Percentiles rank a stretch among this genome's conserved stretches.
phyloP scores from a whole-genome alignment of 2,329 filamentous ascomycete species.

The Fusarium lateritium region DNA sequence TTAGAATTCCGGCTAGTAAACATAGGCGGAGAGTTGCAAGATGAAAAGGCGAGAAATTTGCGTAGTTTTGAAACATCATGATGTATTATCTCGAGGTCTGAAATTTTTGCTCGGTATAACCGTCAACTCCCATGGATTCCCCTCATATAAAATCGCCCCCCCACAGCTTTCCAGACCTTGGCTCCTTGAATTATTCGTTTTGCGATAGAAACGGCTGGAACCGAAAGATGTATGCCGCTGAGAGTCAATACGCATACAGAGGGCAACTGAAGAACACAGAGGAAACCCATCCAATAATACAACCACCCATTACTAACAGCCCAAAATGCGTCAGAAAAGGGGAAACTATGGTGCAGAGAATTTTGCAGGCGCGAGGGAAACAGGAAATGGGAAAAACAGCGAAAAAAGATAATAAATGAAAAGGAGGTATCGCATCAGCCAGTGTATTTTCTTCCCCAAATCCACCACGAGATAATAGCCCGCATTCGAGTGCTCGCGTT shows the following conservation, averaged over 20 bases:
- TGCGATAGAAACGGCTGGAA: conserved; percentile 35
- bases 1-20: neutral
- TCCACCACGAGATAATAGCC: conserved; percentile 47
- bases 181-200: conserved; percentile 40
- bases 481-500: conserved; percentile 42
- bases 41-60: conserved; percentile 9
- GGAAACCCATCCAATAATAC: conserved; percentile 56
- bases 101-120: conserved; percentile 54
- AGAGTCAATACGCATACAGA: conserved; percentile 47
- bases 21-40: neutral
- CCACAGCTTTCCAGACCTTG: conserved; percentile 43
- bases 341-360: conserved; percentile 55
- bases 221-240: conserved; percentile 33
- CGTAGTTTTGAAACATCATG: conserved; percentile 53
- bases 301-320: conserved; percentile 54
- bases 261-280: conserved; percentile 51
- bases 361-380: conserved; percentile 50
- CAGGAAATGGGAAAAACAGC: conserved; percentile 42
- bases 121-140: conserved; percentile 49
- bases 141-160: conserved; percentile 43
- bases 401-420: conserved; percentile 47
- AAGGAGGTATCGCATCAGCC: conserved; percentile 56
- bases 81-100: conserved; percentile 57
- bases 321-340: conserved; percentile 49
- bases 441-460: conserved; percentile 46